phyloP scores from a whole-genome alignment of 441 rosid genomes.

The Jatropha podagrica region DNA sequence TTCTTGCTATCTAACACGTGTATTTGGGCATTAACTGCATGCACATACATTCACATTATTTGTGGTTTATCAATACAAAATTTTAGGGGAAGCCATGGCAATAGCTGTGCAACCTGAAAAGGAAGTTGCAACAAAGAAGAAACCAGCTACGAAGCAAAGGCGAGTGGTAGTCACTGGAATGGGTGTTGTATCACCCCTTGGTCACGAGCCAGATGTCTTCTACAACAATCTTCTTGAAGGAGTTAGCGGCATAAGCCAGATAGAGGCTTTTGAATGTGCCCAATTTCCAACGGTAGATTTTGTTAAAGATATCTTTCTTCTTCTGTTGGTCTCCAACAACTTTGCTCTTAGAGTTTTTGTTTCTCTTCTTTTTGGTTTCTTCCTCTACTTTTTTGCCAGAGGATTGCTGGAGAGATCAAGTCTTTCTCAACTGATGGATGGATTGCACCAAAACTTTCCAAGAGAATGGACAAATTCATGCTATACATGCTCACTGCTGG shows the following conservation, averaged over 20 bases:
- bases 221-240: conserved; percentile 87
- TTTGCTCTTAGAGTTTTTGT: conserved; percentile 4
- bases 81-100: conserved; percentile 65
- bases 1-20: background rate
- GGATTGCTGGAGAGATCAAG: conserved; percentile 98
- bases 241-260: conserved; percentile 77
- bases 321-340: conserved; percentile 12
- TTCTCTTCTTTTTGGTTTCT: background rate
- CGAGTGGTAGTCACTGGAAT: conserved; percentile 95
- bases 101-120: conserved; percentile 66
- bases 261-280: conserved; percentile 86
- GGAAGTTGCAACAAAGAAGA: conserved; percentile 51
- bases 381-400: conserved; percentile 39
- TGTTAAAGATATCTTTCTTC: conserved; percentile 20
- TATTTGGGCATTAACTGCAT: background rate
- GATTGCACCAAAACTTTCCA: conserved; percentile 88
- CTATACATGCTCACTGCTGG: conserved; percentile 95
- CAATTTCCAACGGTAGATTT: conserved; percentile 67
- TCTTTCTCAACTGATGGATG: conserved; percentile 88
- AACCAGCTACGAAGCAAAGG: conserved; percentile 63
- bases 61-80: background rate
- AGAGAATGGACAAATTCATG: conserved; percentile 98
- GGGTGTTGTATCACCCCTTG: conserved; percentile 84
- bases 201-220: conserved; percentile 73
- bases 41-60: background rate